These are phyloP conservation scores for Sisymbrium irio DNA, from an alignment of 345 rosid species.

Conservation along the genomic window DNA sequence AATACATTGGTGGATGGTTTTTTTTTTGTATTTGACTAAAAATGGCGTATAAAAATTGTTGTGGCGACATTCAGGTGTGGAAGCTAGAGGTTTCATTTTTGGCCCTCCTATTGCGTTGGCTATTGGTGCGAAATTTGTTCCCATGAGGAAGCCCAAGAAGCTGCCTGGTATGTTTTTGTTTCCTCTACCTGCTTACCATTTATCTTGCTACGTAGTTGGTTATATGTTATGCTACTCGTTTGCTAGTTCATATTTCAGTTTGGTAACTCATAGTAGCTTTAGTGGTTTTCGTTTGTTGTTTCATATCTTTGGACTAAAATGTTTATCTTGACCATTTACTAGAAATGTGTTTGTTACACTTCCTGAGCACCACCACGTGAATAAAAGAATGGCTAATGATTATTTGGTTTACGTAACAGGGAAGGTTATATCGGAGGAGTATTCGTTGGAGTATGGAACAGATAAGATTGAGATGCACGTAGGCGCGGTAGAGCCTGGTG, in stretches of 20 bases:
- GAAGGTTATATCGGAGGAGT: conserved; percentile 86
- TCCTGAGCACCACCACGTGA: background rate
- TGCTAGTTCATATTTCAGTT: background rate
- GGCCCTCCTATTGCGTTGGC: conserved; percentile 99
- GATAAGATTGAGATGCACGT: conserved; percentile 97
- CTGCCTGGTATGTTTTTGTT: conserved; percentile 62
- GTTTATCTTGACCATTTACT: background rate
- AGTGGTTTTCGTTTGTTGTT: background rate
- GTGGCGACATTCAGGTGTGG: conserved; percentile 57
- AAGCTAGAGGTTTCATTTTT: conserved; percentile 97
- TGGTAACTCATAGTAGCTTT: background rate
- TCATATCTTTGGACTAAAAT: background rate
- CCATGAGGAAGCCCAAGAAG: conserved; percentile 96
- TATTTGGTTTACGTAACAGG: conserved; percentile 47
- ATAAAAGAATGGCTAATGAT: too few species aligned
- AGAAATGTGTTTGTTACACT: background rate
- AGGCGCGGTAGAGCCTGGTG: conserved; percentile 91
- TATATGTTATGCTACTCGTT: background rate
- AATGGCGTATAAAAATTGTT: background rate
- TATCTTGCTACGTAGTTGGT: background rate
- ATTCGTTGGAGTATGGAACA: conserved; percentile 93
- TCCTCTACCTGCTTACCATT: background rate
- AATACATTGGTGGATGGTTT: background rate
- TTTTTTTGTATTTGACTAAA: background rate
- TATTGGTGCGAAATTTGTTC: conserved; percentile 98